Evolutionary conservation across 257 asterid species (phyloP).

Genomic region (Sherardia arvensis): DNA sequence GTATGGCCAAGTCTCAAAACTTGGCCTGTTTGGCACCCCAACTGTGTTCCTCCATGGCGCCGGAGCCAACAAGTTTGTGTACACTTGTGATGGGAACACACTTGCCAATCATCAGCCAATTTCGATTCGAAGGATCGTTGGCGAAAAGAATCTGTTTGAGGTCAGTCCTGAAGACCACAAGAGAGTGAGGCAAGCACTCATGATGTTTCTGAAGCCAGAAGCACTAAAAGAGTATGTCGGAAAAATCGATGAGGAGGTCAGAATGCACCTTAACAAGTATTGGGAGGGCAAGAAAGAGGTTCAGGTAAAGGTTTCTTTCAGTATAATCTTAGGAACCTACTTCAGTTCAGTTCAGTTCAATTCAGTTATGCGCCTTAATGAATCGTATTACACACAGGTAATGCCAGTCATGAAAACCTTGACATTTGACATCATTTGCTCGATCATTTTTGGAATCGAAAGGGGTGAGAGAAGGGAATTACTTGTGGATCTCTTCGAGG

Average conservation of each 20-base stretch:
- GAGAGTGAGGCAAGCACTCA: constrained; percentile 41
- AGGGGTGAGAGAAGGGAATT: constrained; percentile 6
- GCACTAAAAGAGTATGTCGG: constrained; percentile 44
- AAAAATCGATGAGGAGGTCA: constrained; percentile 40
- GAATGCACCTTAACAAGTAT: constrained; percentile 30
- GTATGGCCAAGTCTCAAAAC: constrained; percentile 49
- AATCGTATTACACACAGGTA: constrained; percentile 2
- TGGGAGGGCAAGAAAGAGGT: constrained; percentile 43
- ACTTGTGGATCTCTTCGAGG: constrained; percentile 4
- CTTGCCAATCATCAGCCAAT: constrained; percentile 44
- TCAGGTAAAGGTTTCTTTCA: constrained; percentile 18
- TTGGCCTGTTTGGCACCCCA: constrained; percentile 55
- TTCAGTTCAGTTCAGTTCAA: background rate
- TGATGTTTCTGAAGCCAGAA: constrained; percentile 53
- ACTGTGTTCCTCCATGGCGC: constrained; percentile 49
- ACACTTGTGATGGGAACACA: constrained; percentile 27
- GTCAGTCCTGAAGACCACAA: constrained; percentile 48
- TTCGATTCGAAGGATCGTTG: constrained; percentile 44
- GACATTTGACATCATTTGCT: constrained; percentile 7
- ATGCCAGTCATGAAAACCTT: constrained; percentile 13
- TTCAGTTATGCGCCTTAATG: background rate
- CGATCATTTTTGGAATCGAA: constrained; percentile 11
- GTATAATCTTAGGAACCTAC: too few species aligned
- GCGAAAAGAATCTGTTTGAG: constrained; percentile 41
- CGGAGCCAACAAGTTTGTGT: constrained; percentile 59